Evolutionary conservation across 2,329 filamentous ascomycete species (phyloP).

Genomic region (Pseudofabraea citricarpa): DNA sequence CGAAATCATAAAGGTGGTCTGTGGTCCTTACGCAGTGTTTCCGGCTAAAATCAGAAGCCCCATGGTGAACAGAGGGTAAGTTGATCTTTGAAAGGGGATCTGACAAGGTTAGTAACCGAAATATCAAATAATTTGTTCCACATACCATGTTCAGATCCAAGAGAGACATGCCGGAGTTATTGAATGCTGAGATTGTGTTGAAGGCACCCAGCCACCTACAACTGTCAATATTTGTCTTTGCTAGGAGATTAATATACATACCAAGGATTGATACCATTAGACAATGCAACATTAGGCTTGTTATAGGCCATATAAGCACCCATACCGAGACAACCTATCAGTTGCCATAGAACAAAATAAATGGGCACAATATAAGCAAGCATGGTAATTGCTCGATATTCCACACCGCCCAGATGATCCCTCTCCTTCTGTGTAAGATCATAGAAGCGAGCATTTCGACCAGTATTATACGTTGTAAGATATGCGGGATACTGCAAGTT

Average conservation of each 20-base stretch:
- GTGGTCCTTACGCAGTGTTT: constrained; percentile 48
- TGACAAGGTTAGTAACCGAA: constrained; percentile 5
- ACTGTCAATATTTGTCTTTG: constrained; percentile 3
- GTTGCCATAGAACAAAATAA: constrained; percentile 56
- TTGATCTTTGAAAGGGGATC: constrained; percentile 35
- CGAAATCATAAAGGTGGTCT: no score
- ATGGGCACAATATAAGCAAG: constrained; percentile 54
- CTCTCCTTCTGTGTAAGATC: constrained; percentile 48
- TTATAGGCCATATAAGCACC: constrained; percentile 56
- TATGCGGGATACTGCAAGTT: constrained; percentile 17
- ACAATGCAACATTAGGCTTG: constrained; percentile 39
- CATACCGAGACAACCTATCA: constrained; percentile 52
- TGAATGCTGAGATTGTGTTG: constrained; percentile 64
- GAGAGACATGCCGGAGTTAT: constrained; percentile 66
- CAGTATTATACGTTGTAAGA: constrained; percentile 27
- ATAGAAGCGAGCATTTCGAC: constrained; percentile 51
- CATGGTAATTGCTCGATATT: constrained; percentile 58
- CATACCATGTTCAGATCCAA: constrained; percentile 59
- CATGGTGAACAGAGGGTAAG: constrained; percentile 40
- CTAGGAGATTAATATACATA: constrained; percentile 7
- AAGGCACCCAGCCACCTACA: constrained; percentile 60
- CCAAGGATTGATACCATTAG: constrained; percentile 60
- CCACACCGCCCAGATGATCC: constrained; percentile 54
- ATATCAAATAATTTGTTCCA: constrained; percentile 12
- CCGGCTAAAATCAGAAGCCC: constrained; percentile 57